phyloP scores from a whole-genome alignment of 768 basidiomycete genomes.

The Cubamyces sp. region DNA sequence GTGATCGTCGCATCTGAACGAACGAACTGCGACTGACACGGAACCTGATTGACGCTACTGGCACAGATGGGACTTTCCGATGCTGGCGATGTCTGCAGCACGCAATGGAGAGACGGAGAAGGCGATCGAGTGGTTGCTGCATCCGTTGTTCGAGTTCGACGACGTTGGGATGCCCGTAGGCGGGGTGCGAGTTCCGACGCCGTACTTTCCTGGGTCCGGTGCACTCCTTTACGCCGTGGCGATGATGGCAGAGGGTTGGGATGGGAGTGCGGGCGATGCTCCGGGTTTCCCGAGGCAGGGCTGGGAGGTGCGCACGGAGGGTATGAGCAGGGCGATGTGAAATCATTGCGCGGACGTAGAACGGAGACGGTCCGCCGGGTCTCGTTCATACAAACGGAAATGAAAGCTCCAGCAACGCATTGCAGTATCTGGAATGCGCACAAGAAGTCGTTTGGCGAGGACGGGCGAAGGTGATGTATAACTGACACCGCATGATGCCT shows the following conservation, averaged over 20 bases:
- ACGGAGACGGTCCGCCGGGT: conserved; percentile 1
- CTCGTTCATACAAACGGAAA: conserved; percentile 1
- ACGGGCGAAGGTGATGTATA: not conserved
- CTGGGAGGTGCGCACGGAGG: conserved; percentile 45
- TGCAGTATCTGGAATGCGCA: not conserved
- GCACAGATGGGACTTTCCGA: conserved; percentile 62
- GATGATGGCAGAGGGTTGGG: conserved; percentile 66
- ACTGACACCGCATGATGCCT: not conserved
- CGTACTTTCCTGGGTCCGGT: conserved; percentile 63
- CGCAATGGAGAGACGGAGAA: conserved; percentile 51
- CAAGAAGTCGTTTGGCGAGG: not conserved
- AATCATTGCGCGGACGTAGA: not conserved
- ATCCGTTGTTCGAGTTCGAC: conserved; percentile 59
- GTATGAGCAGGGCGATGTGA: conserved; percentile 41
- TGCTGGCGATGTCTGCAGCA: conserved; percentile 66
- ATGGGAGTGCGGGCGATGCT: conserved; percentile 41
- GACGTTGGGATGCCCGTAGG: conserved; percentile 65
- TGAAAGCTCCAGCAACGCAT: not conserved
- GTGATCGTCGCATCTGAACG: conserved; percentile 23
- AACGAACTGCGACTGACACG: not conserved
- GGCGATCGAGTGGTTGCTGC: conserved; percentile 58
- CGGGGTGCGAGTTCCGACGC: conserved; percentile 56
- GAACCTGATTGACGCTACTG: not conserved
- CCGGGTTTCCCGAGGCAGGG: conserved; percentile 47
- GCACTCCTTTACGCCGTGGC: conserved; percentile 54